These are phyloP conservation scores for Mycosphaerelloides madeirae DNA, from an alignment of 2,329 filamentous ascomycete genomes.

Conservation along the genomic window DNA sequence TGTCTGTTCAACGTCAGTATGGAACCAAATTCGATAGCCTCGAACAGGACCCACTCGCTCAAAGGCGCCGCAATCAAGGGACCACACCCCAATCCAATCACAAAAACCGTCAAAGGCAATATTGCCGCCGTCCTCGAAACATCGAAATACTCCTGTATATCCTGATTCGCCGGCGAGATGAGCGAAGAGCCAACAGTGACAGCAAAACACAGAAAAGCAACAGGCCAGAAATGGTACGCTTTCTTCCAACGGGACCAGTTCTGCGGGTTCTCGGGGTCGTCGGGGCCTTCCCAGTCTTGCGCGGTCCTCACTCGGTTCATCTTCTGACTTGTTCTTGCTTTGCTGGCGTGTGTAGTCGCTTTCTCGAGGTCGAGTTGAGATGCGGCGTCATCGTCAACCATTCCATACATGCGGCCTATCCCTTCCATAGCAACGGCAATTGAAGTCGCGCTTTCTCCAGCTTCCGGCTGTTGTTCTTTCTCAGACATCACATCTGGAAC, in stretches of 20 bases:
- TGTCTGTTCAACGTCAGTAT: slow-evolving; percentile 9
- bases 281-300: slow-evolving; percentile 25
- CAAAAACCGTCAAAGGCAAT: slow-evolving; percentile 54
- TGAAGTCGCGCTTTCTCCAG: too few species aligned
- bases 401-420: too few species aligned
- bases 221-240: slow-evolving; percentile 12
- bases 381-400: too few species aligned
- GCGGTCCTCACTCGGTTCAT: slow-evolving; percentile 11
- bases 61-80: slow-evolving; percentile 49
- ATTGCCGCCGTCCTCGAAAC: slow-evolving; percentile 54
- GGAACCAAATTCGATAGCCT: slow-evolving; percentile 38
- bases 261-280: slow-evolving; percentile 22
- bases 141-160: slow-evolving; percentile 42
- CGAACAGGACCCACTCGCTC: slow-evolving; percentile 50
- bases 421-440: too few species aligned
- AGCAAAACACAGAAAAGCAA: slow-evolving; percentile 17
- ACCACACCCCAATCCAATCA: slow-evolving; percentile 62
- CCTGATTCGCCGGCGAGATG: slow-evolving; percentile 20
- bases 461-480: too few species aligned
- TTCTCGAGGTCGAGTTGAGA: slow-evolving; percentile 14
- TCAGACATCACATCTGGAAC: too few species aligned
- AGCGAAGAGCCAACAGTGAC: slow-evolving; percentile 27
- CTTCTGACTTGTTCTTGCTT: slow-evolving; percentile 1
- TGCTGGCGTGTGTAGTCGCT: slow-evolving; percentile 2
- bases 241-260: slow-evolving; percentile 20